Base-by-base conservation (phyloP, 1,284 basidiomycete genomes). In the Rhodotorula sp. region DNA sequence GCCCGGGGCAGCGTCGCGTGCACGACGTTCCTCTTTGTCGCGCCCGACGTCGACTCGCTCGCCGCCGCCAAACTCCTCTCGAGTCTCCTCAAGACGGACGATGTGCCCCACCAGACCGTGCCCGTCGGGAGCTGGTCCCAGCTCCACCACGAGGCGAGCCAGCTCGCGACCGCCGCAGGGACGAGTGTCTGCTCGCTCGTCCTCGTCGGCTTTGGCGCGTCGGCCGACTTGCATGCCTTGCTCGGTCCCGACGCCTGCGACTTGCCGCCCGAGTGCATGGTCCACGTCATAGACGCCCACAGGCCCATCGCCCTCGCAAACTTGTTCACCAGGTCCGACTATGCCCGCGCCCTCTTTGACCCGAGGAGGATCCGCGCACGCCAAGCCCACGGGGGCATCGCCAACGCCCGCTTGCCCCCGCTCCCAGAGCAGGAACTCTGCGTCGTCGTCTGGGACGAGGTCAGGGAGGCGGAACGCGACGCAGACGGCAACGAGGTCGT, bases 271-370 rank as follows among this genome's bases (percentile, higher is more conserved):
- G 84, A 75, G 84, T 90, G 46, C 62, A 87, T 86, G 26, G 87
- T 94, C 46, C 97, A 99, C 83, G 88, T 99, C 78, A 91, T 99
- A 81, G 97, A 99, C 82, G 92, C 94, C 14, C 89, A 90, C 65
- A 87, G 97, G 52, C 97, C 97, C 8, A 90, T 92, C 82, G 94
- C 96, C 81, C 84, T 99, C 79, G 86, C 89, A 58, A 97, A 90
- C 83, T 83, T 98, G 43, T 99, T 97, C 78, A 58, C 79, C 69
- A 61, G 64, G 23, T 26, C 79, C 76, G 63, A 75, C 72, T 60
- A 73, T 48, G 72, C 77, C 78, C 14, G 77, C 68, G 72, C 75
- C 74, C 60, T 82, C 77, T 81, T 81, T 79, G 71, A 81, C 79
- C 65, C 78, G 79, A 56, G 80, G 78, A 39, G 76, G 78, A n/a